Evolutionary conservation across 2,329 filamentous ascomycete genomes (phyloP).

Genomic region (Volutella citrinella): DNA sequence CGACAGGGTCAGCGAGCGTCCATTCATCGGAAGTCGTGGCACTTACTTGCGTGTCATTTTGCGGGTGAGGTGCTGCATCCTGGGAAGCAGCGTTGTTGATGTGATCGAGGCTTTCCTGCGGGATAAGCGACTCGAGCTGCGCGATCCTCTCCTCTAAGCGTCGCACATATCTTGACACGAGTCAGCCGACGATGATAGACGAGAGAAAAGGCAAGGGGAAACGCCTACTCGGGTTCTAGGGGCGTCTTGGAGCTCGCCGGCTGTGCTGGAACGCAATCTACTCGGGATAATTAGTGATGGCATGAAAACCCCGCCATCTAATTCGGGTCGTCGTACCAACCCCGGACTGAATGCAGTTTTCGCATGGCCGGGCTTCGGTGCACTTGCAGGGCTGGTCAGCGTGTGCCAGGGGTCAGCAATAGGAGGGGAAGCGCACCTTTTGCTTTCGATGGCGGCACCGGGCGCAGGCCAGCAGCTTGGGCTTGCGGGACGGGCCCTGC

Average conservation of each 20-base stretch:
- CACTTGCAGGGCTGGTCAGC: conserved; percentile 7
- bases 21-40: neutral
- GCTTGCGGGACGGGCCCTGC: conserved; percentile 3
- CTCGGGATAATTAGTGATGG: no score
- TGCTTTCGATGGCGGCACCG: conserved; percentile 11
- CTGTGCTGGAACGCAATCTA: neutral
- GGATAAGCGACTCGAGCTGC: conserved; percentile 5
- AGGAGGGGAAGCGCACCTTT: conserved; percentile 5
- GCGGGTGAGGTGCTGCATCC: neutral
- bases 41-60: neutral
- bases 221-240: neutral
- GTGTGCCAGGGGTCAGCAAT: neutral
- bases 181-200: no score
- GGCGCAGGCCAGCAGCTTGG: conserved; percentile 5
- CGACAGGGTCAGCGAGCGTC: no score
- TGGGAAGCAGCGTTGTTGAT: conserved; percentile 1
- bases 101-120: conserved; percentile 6
- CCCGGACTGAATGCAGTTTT: conserved; percentile 7
- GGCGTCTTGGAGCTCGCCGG: neutral
- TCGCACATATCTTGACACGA: conserved; percentile 4
- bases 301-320: no score
- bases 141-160: conserved; percentile 5
- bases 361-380: conserved; percentile 6
- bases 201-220: no score
- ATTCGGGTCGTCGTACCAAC: conserved; percentile 3